phyloP scores from a whole-genome alignment of 2,329 filamentous ascomycete species.

The Tolypocladium nubicola region DNA sequence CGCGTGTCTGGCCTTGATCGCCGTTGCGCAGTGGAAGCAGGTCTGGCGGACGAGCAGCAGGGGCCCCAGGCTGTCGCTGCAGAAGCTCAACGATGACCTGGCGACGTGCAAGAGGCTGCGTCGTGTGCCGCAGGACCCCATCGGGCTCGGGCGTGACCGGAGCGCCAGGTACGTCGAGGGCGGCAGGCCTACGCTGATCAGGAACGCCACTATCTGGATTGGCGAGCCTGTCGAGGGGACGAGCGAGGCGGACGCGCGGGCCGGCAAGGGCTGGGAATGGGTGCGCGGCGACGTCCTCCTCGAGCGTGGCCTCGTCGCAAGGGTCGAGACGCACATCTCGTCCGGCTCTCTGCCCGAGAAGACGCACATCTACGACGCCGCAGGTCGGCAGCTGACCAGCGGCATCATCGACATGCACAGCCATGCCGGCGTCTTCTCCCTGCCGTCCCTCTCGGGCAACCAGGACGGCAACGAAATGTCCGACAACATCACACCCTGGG shows the following conservation, averaged over 20 bases:
- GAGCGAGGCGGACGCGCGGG: slow-evolving; percentile 40
- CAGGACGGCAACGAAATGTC: slow-evolving; percentile 55
- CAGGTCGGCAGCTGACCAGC: slow-evolving; percentile 50
- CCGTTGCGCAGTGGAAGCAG: slow-evolving; percentile 38
- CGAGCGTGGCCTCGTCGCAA: slow-evolving; percentile 49
- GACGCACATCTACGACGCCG: slow-evolving; percentile 43
- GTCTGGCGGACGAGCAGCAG: slow-evolving; percentile 17
- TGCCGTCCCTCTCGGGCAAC: slow-evolving; percentile 44
- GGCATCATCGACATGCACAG: slow-evolving; percentile 66
- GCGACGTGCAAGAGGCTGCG: slow-evolving; percentile 45
- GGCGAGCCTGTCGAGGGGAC: slow-evolving; percentile 46
- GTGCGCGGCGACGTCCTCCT: slow-evolving; percentile 48
- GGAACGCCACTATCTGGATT: slow-evolving; percentile 56
- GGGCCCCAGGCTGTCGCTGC: slow-evolving; percentile 33
- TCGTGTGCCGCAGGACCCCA: slow-evolving; percentile 42
- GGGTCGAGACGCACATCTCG: slow-evolving; percentile 35
- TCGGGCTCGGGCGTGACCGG: slow-evolving; percentile 42
- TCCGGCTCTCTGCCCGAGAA: slow-evolving; percentile 31
- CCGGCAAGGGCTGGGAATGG: slow-evolving; percentile 52
- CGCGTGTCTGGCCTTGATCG: slow-evolving; percentile 38
- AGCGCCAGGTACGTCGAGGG: slow-evolving; percentile 52
- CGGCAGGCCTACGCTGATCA: slow-evolving; percentile 49
- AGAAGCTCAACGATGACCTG: slow-evolving; percentile 43
- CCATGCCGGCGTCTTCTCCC: slow-evolving; percentile 48
- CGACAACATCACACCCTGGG: slow-evolving; percentile 55